Base-by-base conservation (phyloP, 352 stramenopile genomes). In the Phytophthora sojae region DNA sequence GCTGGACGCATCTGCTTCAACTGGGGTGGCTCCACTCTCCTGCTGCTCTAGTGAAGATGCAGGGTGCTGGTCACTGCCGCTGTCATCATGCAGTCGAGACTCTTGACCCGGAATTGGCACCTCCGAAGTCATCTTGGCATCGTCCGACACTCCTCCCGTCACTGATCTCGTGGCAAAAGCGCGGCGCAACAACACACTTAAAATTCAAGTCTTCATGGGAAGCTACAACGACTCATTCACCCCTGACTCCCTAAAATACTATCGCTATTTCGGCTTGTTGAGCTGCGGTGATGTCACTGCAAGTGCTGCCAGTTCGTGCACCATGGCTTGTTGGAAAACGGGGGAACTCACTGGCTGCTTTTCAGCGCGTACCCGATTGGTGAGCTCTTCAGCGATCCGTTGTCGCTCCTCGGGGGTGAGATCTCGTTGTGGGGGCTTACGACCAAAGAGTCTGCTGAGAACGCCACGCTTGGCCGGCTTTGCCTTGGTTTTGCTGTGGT, bases 271-370 rank as follows among this genome's bases (percentile, higher is more conserved):
- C 53, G 64, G 64, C 69, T 76, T 69, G 39, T 26, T 73, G 51
- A 50, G 37, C 35, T 64, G 60, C 0, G 60, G 47, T 25, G 54
- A 50, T 9, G 42, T 26, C 63, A 61, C 30, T 32, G 69, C 45
- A 53, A 69, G 51, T 47, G 56, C 62, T 26, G 65, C 64, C n/a
- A 91, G 66, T 50, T 89, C 78, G 4, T 89, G 59, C 6, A 90
- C 30, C 50, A 90, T 86, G 0, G 79, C 61, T 11, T 83, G 70
- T 25, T 88, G 80, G 57, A 90, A 92, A 9, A 71, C 68, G 29
- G 76, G 73, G 0, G 82, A 89, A 45, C 81, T 80, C 7, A 92
- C 30, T 6, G 75, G 79, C 19, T 90, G 77, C 57, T 87, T 87
- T 35, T 81, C 71, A 29, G 70, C 67, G 3, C 70, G 71, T 7